Evolutionary conservation across 345 rosid species (phyloP).

Genomic region (Camelina laxa): DNA sequence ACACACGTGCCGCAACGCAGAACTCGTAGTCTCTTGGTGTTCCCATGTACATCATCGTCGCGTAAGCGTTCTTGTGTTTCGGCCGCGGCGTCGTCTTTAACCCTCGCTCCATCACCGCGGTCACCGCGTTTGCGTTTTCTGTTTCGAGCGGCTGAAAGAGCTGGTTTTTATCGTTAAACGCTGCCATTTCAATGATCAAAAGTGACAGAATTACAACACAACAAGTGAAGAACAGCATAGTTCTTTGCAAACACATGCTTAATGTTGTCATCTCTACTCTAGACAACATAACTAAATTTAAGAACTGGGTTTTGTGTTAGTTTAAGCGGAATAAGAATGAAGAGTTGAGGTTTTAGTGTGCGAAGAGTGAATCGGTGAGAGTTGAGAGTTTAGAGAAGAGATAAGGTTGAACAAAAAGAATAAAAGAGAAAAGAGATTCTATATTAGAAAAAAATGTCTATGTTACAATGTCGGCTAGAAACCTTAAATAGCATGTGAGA

Average conservation of each 20-base stretch:
- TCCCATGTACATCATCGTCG: constrained; percentile 99
- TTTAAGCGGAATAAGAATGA: too few relatives aligned
- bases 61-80: constrained; percentile 79
- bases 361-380: too few relatives aligned
- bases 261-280: neutral
- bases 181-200: constrained; percentile 11
- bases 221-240: neutral
- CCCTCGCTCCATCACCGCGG: constrained; percentile 22
- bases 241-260: constrained; percentile 26
- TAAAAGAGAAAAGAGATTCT: too few relatives aligned
- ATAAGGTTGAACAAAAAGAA: too few relatives aligned
- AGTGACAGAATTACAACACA: constrained; percentile 19
- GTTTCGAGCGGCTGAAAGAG: constrained; percentile 23
- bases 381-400: too few relatives aligned
- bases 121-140: constrained; percentile 31
- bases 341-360: too few relatives aligned
- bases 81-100: constrained; percentile 37
- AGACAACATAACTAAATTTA: neutral
- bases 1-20: constrained; percentile 88
- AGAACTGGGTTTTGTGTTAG: constrained; percentile 3
- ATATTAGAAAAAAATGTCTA: too few relatives aligned
- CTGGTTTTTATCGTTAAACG: constrained; percentile 15
- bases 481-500: too few relatives aligned
- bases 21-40: constrained; percentile 98
- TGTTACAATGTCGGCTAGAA: too few relatives aligned